Evolutionary conservation across 2,329 filamentous ascomycete genomes (phyloP), one percentile per base, ranked within the genome.

Genomic region (Pseudogymnoascus sp.): DNA sequence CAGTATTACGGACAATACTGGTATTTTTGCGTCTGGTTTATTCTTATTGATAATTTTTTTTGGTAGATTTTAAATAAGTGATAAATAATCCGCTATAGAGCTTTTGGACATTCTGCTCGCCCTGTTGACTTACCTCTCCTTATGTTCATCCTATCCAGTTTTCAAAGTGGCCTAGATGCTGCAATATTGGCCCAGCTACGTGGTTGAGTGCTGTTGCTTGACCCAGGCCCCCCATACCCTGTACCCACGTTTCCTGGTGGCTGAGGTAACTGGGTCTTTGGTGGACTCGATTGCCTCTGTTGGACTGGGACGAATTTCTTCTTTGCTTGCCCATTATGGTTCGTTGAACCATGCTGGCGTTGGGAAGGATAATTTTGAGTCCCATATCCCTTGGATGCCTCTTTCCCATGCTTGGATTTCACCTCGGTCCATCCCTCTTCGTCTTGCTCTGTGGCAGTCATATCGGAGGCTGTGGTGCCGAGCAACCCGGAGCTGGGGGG

Each of bases 121-220:
- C 45, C 27, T 31, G 8, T 52, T 31, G 13, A 52, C 45, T 55
- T 55, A 33, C 48, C 48, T 18, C 27, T 21, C 33, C 12, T 55
- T n/a, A 18, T 33, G 4, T 18, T 18, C 48, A 2, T 8, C n/a
- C 29, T 8, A 12, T 5, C 21, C 48, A 9, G n/a, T 52, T 55
- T 31, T 33, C 29, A 55, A 31, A n/a, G 4, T 18, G 27, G 45
- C 25, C 12, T 33, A 7, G 48, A 55, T 13, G 48, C 48, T 9
- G 48, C 48, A 55, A 55, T 55, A 18, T 55, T 55, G 15, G 48
- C 48, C 48, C 48, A 55, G 29, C 48, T 55, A 21, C 29, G 48
- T 15, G 48, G 48, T 12, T 33, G n/a, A 3, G 29, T 15, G 45
- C 27, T 55, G 15, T 15, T 55, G 7, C 48, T 13, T 10, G 36